Evolutionary conservation across 2,329 filamentous ascomycete species (phyloP), one percentile per base, ranked within the genome.

Genomic region (Pseudogymnoascus pannorum): DNA sequence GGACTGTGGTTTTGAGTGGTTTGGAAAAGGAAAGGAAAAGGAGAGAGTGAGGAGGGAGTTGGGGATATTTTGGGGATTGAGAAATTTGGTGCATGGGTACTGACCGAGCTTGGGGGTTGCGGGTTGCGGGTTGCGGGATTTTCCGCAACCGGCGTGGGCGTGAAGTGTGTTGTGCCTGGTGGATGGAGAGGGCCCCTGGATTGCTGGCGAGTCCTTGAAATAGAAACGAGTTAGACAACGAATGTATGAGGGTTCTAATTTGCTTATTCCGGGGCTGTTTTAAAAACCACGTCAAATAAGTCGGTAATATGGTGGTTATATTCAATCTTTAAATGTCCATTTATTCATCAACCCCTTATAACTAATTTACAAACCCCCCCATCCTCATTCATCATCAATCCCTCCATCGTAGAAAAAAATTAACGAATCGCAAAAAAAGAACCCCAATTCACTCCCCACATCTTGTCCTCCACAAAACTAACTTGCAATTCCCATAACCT

Each of bases 1-100:
- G 14, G 44, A 26, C 22, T 51, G 44, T 51, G 22, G 22, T 11
- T 11, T 16, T 51, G 2, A n/a, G 22, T 16, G 22, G 22, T 29
- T 29, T 26, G 7, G 22, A 16, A n/a, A 12, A 6, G 18, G 11
- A 11, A 14, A 5, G 40, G 3, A 5, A 12, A 14, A 22, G 40
- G 40, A 24, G 22, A 22, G 38, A n/a, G 18, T 35, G 33, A 35
- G 33, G 33, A 14, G 38, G 36, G 36, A 40, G 36, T 12, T 40
- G 16, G 16, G 14, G 14, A 20, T n/a, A n/a, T n/a, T 29, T 29
- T 29, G 44, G 44, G 44, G 44, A 51, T 51, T 51, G 44, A 51
- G 44, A 51, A 51, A 51, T 51, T 51, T 51, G 44, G 44, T 51
- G 44, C 44, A 51, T 51, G 44, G 44, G 44, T 51, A 29, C 44